Conservation (phyloP, 2,329 filamentous ascomycete species). For the Aspergillus amoenus region DNA sequence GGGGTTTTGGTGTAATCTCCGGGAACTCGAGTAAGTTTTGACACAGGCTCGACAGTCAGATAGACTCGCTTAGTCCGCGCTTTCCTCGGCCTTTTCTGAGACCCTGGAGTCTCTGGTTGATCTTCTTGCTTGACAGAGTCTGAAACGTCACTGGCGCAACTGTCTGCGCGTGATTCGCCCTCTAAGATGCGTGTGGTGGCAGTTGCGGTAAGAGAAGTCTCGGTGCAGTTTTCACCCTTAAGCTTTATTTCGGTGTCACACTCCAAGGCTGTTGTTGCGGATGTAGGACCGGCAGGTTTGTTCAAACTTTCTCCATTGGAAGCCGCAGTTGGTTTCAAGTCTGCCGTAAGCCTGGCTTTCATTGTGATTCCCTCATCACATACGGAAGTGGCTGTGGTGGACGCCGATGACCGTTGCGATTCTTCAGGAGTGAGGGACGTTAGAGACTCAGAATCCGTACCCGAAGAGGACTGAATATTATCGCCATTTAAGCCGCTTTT, state of each 20-base stretch:
- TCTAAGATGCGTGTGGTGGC: constrained; percentile 11
- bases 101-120: constrained; percentile 19
- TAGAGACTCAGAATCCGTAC: constrained; percentile 27
- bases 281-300: not conserved
- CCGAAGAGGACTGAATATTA: constrained; percentile 11
- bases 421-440: constrained; percentile 29
- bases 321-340: not conserved
- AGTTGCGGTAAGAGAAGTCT: constrained; percentile 5
- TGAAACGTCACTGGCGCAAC: constrained; percentile 25
- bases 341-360: constrained; percentile 24
- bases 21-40: constrained; percentile 52
- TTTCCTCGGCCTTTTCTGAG: constrained; percentile 21
- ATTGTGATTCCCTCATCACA: constrained; percentile 23
- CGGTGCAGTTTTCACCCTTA: constrained; percentile 12
- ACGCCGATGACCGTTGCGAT: constrained; percentile 34
- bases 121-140: constrained; percentile 30
- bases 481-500: constrained; percentile 9
- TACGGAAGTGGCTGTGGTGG: constrained; percentile 39
- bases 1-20: constrained; percentile 83
- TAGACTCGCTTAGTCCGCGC: constrained; percentile 30
- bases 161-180: constrained; percentile 10
- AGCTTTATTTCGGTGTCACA: constrained; percentile 21
- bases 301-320: not conserved
- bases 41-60: constrained; percentile 40
- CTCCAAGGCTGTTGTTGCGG: constrained; percentile 34